Conservation (phyloP, 768 basidiomycete species). For the Boletus subcaerulescens region DNA sequence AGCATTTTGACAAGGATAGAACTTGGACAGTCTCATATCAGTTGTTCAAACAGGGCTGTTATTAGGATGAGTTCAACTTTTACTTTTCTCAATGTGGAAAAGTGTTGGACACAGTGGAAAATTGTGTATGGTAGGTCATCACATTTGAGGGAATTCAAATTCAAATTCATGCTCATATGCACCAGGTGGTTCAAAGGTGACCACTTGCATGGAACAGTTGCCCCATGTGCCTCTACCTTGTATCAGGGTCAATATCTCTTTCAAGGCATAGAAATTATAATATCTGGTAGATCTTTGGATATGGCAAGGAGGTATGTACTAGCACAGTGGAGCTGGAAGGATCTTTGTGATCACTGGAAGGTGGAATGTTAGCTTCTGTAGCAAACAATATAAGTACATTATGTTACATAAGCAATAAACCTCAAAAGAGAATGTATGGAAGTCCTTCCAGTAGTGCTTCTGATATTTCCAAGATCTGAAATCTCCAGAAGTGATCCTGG, state of each 20-base stretch:
- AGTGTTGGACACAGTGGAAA: not conserved
- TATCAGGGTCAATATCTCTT: not conserved
- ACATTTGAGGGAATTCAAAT: too few relatives aligned
- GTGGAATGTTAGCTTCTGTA: too few relatives aligned
- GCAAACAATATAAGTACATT: too few relatives aligned
- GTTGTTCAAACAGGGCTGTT: not conserved
- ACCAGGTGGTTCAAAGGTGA: slow-evolving; percentile 14
- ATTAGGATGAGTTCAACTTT: slow-evolving; percentile 5
- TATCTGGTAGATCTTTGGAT: not conserved
- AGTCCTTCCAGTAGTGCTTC: too few relatives aligned
- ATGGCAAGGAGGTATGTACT: slow-evolving; percentile 10
- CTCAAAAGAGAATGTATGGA: too few relatives aligned
- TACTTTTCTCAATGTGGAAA: not conserved
- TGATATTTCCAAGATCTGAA: too few relatives aligned
- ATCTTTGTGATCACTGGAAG: slow-evolving; percentile 1
- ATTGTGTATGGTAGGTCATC: slow-evolving; percentile 3
- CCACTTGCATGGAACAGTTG: slow-evolving; percentile 8
- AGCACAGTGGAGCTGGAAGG: slow-evolving; percentile 2
- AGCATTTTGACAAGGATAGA: not conserved
- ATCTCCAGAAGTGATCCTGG: too few relatives aligned
- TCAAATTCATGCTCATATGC: too few relatives aligned
- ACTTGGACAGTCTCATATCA: slow-evolving; percentile 7
- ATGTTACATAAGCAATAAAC: too few relatives aligned
- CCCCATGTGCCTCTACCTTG: slow-evolving; percentile 3
- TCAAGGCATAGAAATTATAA: slow-evolving; percentile 6